phyloP scores from a whole-genome alignment of 1,284 basidiomycete species.

The Dichomitus squalens region DNA sequence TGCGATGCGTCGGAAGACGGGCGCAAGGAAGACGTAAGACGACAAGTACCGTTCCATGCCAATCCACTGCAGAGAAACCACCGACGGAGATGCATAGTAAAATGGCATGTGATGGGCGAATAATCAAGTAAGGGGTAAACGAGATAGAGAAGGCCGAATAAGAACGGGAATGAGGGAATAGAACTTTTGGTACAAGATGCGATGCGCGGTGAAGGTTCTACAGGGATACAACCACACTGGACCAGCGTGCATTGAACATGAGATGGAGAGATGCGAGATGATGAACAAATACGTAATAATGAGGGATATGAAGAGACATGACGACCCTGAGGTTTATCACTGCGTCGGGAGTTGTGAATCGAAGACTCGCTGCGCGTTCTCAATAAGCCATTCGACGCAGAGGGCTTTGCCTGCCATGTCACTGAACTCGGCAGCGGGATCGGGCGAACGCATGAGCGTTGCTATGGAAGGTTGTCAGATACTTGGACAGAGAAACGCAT shows the following conservation, averaged over 20 bases:
- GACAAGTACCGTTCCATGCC: not conserved
- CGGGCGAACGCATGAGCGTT: conserved; percentile 89
- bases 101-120: not conserved
- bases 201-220: conserved; percentile 16
- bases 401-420: conserved; percentile 97
- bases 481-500: not conserved
- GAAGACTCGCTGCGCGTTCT: conserved; percentile 79
- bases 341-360: conserved; percentile 12
- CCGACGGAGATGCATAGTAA: conserved; percentile 2
- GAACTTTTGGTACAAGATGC: conserved; percentile 18
- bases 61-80: not conserved
- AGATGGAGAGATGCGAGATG: not conserved
- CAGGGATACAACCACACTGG: conserved; percentile 23
- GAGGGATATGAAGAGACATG: not conserved
- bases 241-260: conserved; percentile 3
- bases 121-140: not conserved
- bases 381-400: conserved; percentile 89
- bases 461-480: conserved; percentile 52
- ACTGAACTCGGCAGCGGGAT: conserved; percentile 88
- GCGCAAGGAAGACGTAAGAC: not conserved
- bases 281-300: conserved; percentile 18
- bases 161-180: not conserved
- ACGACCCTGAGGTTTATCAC: not conserved
- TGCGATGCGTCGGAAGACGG: not conserved
- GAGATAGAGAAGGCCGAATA: not conserved